Evolutionary conservation across 176 grass and related monocot genomes (phyloP), one percentile per base, ranked within the genome.

Genomic region (Avena eriantha): DNA sequence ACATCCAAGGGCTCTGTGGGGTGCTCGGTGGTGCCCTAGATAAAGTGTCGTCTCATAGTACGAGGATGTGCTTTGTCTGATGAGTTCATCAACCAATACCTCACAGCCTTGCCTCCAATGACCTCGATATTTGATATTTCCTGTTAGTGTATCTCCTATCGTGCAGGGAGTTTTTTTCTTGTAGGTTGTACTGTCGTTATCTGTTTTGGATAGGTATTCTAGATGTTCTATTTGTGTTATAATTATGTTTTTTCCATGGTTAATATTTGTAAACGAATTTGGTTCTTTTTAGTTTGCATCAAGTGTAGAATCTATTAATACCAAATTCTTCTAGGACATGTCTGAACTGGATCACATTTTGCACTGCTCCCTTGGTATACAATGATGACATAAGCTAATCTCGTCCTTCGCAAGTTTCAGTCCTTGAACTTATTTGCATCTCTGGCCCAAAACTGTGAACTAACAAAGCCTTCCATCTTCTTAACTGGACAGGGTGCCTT

Each of bases 81-180:
- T 80, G 76, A 69, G 83, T 86, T 96, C 77, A 23, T 88, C 21
- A 0, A 86, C 84, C 57, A 4, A 15, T 74, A 47, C 29, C 82
- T 90, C 84, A 82, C 83, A 88, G 88, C 87, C 94, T 86, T 88
- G 94, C 94, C 94, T 96, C 94, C 91, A 93, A 92, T 83, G 91
- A 50, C 92, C 94, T 80, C 74, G 24, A 96, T 81, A 96, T 82
- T 22, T 23, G 16, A 24, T 31, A 6, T 17, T 1, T 1, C 0
- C 33, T 66, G 63, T 31, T 66, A 0, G 5, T 33, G 13, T 66
- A 8, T 64, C 11, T 36, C 24, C 60, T 64, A 61, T 2, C 4
- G 4, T 65, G 13, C 15, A 65, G 26, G 12, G 24, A 65, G 61
- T n/a, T 57, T 57, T 35, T 35, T 35, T 35, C 35, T 35, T 35